These are phyloP conservation scores for Funneliformis geosporum DNA, from an alignment of 192 early-diverging fungal species.

Conservation along the genomic window DNA sequence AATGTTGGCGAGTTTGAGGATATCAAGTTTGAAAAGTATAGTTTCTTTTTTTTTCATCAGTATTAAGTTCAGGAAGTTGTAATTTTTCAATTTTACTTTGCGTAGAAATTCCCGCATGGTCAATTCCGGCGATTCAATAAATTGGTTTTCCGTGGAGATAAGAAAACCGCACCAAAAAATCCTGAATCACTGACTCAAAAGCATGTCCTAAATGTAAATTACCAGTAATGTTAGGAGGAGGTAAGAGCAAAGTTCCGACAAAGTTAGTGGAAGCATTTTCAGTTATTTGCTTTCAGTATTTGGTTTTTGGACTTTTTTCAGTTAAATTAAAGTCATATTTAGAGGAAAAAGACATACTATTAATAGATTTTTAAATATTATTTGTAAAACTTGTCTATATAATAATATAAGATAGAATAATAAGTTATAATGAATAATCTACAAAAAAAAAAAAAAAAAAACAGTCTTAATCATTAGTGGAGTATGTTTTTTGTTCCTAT, in stretches of 20 bases:
- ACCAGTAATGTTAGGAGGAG: slow-evolving; percentile 24
- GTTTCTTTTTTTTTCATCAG: slow-evolving; percentile 1
- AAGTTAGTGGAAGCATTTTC: neutral
- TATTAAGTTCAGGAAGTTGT: neutral
- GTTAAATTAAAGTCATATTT: slow-evolving; percentile 26
- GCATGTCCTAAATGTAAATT: slow-evolving; percentile 25
- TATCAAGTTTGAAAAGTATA: slow-evolving; percentile 14
- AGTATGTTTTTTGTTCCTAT: too few relatives aligned
- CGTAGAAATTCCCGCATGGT: slow-evolving; percentile 16
- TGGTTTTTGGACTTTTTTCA: neutral
- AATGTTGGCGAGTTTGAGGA: slow-evolving; percentile 6
- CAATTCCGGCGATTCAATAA: slow-evolving; percentile 16
- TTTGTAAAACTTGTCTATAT: too few relatives aligned
- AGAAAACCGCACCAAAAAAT: slow-evolving; percentile 23
- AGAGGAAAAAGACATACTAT: too few relatives aligned
- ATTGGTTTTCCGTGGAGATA: slow-evolving; percentile 11
- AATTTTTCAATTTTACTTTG: slow-evolving; percentile 16
- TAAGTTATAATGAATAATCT: too few relatives aligned
- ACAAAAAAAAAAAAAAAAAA: too few relatives aligned
- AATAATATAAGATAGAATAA: too few relatives aligned
- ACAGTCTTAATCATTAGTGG: too few relatives aligned
- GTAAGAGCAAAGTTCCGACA: neutral
- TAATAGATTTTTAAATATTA: too few relatives aligned
- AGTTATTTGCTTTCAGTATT: slow-evolving; percentile 6
- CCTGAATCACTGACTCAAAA: neutral